Evolutionary conservation across 208 protist genomes (phyloP).

Genomic region (Crithidia acanthocephali): DNA sequence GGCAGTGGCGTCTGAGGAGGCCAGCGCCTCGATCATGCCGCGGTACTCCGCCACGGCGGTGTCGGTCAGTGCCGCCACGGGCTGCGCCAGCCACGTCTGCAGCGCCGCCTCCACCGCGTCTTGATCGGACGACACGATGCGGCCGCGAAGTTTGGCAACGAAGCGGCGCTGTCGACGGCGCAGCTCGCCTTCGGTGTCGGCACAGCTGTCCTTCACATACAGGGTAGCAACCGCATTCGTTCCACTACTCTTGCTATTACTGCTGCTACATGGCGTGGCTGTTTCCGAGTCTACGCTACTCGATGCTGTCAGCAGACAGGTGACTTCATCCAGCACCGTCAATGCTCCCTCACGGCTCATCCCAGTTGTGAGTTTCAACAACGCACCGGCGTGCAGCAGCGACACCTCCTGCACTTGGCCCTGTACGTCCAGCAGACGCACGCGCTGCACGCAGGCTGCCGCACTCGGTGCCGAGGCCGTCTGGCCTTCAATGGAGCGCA

Average conservation of each 20-base stretch:
- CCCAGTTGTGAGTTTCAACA: conserved; percentile 18
- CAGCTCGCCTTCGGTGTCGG: conserved; percentile 34
- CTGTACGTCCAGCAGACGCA: conserved; percentile 22
- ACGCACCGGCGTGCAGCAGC: conserved; percentile 26
- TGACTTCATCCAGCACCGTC: conserved; percentile 28
- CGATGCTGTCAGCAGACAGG: not conserved
- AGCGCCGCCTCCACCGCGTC: conserved; percentile 20
- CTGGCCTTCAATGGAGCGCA: conserved; percentile 36
- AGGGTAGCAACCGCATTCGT: conserved; percentile 7
- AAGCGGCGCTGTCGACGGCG: conserved; percentile 48
- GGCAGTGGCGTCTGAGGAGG: conserved; percentile 30
- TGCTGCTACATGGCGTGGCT: not conserved
- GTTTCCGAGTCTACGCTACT: not conserved
- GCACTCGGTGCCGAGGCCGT: not conserved
- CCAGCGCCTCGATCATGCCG: conserved; percentile 61
- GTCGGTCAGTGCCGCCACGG: conserved; percentile 5
- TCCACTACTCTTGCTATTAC: not conserved
- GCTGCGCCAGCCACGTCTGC: conserved; percentile 7
- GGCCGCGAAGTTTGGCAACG: conserved; percentile 47
- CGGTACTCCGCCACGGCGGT: conserved; percentile 42
- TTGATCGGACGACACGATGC: conserved; percentile 42
- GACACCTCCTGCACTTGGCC: conserved; percentile 1
- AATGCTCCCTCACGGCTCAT: conserved; percentile 38
- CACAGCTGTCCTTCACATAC: conserved; percentile 48
- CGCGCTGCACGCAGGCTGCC: conserved; percentile 16